Conservation (phyloP, 208 protist species). For the Novymonas esmeraldas region DNA sequence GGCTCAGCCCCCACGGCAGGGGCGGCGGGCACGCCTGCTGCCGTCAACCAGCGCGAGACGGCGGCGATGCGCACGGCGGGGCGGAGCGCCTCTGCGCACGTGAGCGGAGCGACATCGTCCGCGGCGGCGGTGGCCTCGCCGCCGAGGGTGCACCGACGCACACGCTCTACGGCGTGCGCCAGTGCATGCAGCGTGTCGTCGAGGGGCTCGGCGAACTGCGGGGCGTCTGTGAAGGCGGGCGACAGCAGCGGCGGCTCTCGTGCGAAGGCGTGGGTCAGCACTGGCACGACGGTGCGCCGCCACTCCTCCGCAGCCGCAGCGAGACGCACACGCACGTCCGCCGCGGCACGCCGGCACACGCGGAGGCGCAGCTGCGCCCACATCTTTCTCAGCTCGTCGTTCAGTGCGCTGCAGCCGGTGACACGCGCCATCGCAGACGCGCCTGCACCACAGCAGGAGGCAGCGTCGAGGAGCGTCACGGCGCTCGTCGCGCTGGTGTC, state of each 20-base stretch:
- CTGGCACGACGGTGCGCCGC: conserved; percentile 11
- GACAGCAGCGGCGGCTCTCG: conserved; percentile 32
- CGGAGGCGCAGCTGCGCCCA: conserved; percentile 25
- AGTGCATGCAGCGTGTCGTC: conserved; percentile 8
- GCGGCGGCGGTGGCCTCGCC: background rate
- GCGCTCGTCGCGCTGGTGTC: background rate
- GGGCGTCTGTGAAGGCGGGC: conserved; percentile 1
- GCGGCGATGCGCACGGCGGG: conserved; percentile 7
- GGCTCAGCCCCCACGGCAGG: background rate
- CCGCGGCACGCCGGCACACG: conserved; percentile 5
- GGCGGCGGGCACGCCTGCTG: background rate
- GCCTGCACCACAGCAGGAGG: no score
- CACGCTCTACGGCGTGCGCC: conserved; percentile 1
- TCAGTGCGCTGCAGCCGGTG: background rate
- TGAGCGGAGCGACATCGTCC: background rate
- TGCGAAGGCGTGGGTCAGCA: conserved; percentile 19
- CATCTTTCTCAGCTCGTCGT: conserved; percentile 1
- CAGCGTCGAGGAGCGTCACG: background rate
- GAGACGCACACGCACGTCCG: conserved; percentile 2
- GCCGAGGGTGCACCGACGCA: background rate
- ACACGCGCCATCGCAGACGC: background rate
- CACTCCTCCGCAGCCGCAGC: conserved; percentile 7
- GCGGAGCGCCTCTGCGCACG: background rate
- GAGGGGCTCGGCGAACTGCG: conserved; percentile 14
- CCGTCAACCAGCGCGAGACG: conserved; percentile 4